These are phyloP conservation scores for Talaromyces proteolyticus DNA, from an alignment of 495 filamentous ascomycete genomes.

Conservation along the genomic window DNA sequence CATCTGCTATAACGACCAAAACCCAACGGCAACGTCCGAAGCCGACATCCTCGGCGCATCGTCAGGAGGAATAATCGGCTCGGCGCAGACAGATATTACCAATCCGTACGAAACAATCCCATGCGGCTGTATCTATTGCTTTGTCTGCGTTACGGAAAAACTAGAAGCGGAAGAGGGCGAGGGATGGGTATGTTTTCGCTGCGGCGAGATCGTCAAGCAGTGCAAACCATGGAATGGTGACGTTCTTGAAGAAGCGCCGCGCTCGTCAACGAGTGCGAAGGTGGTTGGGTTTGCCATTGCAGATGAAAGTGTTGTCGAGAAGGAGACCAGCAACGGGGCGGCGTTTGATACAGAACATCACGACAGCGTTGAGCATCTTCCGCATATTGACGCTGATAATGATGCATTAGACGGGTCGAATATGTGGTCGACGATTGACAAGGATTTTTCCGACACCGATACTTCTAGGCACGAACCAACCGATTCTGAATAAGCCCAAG, in stretches of 20 bases:
- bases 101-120: slow-evolving; percentile 92
- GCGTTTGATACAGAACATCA: not conserved
- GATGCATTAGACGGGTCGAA: slow-evolving; percentile 29
- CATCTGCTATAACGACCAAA: slow-evolving; percentile 95
- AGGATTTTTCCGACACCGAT: slow-evolving; percentile 14
- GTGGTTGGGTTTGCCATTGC: slow-evolving; percentile 62
- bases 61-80: slow-evolving; percentile 71
- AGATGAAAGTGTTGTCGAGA: slow-evolving; percentile 6
- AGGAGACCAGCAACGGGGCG: not conserved
- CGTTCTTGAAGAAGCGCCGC: slow-evolving; percentile 55
- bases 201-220: slow-evolving; percentile 77
- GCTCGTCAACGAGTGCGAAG: slow-evolving; percentile 48
- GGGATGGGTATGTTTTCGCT: slow-evolving; percentile 91
- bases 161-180: slow-evolving; percentile 92
- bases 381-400: slow-evolving; percentile 27
- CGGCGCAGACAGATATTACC: slow-evolving; percentile 88
- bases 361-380: slow-evolving; percentile 18
- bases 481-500: not conserved
- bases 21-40: slow-evolving; percentile 60
- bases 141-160: slow-evolving; percentile 88
- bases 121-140: slow-evolving; percentile 93
- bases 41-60: slow-evolving; percentile 57
- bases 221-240: slow-evolving; percentile 93
- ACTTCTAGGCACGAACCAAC: not conserved
- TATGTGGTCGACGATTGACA: slow-evolving; percentile 31